Percentiles rank a stretch among this genome's conserved stretches.
Conservation (phyloP, 352 stramenopile species). For the Globisporangium mamillatum region DNA sequence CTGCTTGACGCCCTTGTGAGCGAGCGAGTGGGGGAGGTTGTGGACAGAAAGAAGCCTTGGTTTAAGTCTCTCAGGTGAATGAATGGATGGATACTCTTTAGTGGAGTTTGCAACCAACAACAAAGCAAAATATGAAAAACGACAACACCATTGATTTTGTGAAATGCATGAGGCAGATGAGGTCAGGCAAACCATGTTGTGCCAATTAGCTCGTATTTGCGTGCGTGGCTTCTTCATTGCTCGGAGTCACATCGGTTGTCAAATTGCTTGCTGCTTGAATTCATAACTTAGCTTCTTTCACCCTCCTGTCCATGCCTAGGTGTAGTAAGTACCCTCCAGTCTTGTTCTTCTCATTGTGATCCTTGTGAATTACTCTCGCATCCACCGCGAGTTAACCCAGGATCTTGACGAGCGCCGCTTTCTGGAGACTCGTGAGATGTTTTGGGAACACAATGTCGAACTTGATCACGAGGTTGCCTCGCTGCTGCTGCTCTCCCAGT, state of each 20-base stretch:
- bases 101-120: neutral
- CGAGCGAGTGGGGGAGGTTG: neutral
- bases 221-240: no score
- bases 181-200: no score
- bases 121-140: neutral
- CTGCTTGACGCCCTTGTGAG: neutral
- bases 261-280: no score
- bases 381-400: slow-evolving; percentile 34
- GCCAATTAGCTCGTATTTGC: no score
- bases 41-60: neutral
- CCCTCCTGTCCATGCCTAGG: no score
- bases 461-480: slow-evolving; percentile 93
- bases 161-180: no score
- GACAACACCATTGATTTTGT: neutral
- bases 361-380: no score
- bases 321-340: no score
- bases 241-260: no score
- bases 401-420: slow-evolving; percentile 82
- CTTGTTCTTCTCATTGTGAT: no score
- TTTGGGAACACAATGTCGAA: slow-evolving; percentile 96
- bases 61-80: neutral
- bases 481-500: slow-evolving; percentile 22
- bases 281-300: no score
- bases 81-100: neutral
- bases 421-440: slow-evolving; percentile 91